Percentiles rank a stretch among this genome's conserved stretches.
phyloP scores from a whole-genome alignment of 345 rosid species.

The Chamaenerion angustifolium region DNA sequence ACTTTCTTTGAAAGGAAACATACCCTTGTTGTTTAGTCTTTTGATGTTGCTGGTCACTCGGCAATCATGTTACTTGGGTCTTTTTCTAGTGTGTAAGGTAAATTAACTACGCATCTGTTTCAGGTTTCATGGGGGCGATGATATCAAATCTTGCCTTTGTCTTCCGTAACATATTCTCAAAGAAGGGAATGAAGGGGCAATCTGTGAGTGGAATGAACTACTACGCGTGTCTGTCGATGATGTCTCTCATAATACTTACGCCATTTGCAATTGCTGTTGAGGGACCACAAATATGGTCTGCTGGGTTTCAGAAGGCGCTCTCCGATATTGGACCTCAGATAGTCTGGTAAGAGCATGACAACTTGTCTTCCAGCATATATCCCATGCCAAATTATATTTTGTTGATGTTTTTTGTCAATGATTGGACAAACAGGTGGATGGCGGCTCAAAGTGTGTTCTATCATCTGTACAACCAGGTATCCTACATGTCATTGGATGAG shows the following conservation, averaged over 20 bases:
- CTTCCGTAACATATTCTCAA: slow-evolving; percentile 83
- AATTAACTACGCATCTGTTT: background rate
- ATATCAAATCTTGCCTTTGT: slow-evolving; percentile 91
- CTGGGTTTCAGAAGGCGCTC: slow-evolving; percentile 70
- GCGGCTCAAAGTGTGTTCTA: slow-evolving; percentile 40
- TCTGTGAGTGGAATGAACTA: slow-evolving; percentile 95
- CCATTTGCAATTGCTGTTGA: slow-evolving; percentile 93
- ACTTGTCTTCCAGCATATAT: no score
- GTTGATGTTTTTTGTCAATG: no score
- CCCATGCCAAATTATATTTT: no score
- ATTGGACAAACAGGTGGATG: slow-evolving; percentile 31
- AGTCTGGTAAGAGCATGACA: slow-evolving; percentile 46
- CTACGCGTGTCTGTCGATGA: slow-evolving; percentile 79
- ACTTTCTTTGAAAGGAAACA: no score
- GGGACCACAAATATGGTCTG: slow-evolving; percentile 91
- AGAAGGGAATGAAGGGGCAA: slow-evolving; percentile 93
- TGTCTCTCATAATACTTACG: slow-evolving; percentile 69
- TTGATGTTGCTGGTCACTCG: no score
- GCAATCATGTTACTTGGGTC: no score
- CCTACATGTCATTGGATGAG: slow-evolving; percentile 41
- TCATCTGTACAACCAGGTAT: slow-evolving; percentile 39
- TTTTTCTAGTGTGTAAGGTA: background rate
- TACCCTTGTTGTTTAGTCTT: no score
- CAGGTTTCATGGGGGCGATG: slow-evolving; percentile 99
- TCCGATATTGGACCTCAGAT: slow-evolving; percentile 76